Evolutionary conservation across 2,329 filamentous ascomycete genomes (phyloP), one percentile per base, ranked within the genome.

Genomic region (Claviceps sp.): DNA sequence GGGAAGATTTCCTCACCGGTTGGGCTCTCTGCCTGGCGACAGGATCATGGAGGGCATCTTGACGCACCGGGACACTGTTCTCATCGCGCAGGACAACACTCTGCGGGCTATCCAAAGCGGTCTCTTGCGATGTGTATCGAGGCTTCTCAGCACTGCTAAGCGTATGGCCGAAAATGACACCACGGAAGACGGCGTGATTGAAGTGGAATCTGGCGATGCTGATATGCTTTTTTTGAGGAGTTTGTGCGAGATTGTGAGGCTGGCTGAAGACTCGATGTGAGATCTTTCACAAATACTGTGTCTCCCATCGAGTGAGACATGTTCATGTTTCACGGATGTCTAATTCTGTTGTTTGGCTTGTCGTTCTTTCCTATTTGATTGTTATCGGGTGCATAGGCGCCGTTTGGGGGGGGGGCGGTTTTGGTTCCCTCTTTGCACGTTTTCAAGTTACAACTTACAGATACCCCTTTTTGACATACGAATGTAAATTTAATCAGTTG

Each of bases 111-210:
- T 82, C 1, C 74, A 76, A 36, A 61, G 67, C 1, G 77, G 75
- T 0, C 64, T 82, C 17, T 64, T 71, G 44, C 67, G 66, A 44
- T 80, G 77, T 59, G 73, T 80, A 52, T 67, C 67, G 2, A 63
- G 73, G 16, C 64, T 81, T 2, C 70, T 80, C 0, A 66, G 70
- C 3, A 78, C 76, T 4, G 68, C 79, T 13, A 65, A 60, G 53
- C 59, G 68, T 50, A 66, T 67, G 59, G 57, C 64, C 1, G 64
- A 64, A 37, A 60, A 58, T 11, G 63, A 60, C 2, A 48, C 53
- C 5, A 56, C 51, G 0, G 63, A 66, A 29, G 64, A 68, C 17
- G 57, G 57, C 17, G 52, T 64, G 46, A 52, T 66, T 43, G 62
- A 66, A 14, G 52, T 58, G 48, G 65, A 65, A 5, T 55, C 57